Evolutionary conservation across 2,329 filamentous ascomycete species (phyloP).

Genomic region (Amesomyces nigricolor): DNA sequence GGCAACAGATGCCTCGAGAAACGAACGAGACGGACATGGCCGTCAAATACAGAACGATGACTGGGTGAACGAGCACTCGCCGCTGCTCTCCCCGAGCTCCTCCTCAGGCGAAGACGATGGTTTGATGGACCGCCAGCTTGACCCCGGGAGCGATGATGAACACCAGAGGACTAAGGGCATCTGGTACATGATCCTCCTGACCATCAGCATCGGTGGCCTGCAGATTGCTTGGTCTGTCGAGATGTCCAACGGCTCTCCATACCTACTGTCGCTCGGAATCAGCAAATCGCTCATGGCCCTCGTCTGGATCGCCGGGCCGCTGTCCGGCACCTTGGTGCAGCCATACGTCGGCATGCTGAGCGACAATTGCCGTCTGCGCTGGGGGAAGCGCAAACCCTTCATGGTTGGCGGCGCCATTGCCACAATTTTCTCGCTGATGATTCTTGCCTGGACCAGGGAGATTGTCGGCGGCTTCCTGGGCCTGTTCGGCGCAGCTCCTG

Average conservation of each 20-base stretch:
- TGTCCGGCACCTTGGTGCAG: conserved; percentile 74
- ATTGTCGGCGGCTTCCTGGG: conserved; percentile 62
- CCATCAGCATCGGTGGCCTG: conserved; percentile 78
- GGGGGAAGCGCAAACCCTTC: conserved; percentile 77
- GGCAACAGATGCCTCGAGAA: conserved; percentile 11
- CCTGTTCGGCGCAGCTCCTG: conserved; percentile 64
- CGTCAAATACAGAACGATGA: conserved; percentile 20
- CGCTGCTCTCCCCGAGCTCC: conserved; percentile 40
- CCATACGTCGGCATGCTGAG: conserved; percentile 78
- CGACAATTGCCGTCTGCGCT: conserved; percentile 67
- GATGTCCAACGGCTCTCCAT: conserved; percentile 85
- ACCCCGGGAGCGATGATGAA: conserved; percentile 39
- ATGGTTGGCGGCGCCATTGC: conserved; percentile 66
- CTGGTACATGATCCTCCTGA: conserved; percentile 81
- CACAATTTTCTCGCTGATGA: conserved; percentile 62
- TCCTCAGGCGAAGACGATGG: conserved; percentile 32
- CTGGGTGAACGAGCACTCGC: conserved; percentile 42
- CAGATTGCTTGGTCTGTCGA: conserved; percentile 97
- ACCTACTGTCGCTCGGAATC: conserved; percentile 71
- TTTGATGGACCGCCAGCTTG: conserved; percentile 31
- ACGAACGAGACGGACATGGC: conserved; percentile 23
- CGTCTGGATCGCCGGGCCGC: conserved; percentile 77
- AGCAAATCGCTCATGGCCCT: conserved; percentile 78
- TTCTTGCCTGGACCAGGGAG: conserved; percentile 69
- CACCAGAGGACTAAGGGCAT: conserved; percentile 68